Evolutionary conservation across 2,329 filamentous ascomycete genomes (phyloP).

Genomic region (Exserohilum turcica): DNA sequence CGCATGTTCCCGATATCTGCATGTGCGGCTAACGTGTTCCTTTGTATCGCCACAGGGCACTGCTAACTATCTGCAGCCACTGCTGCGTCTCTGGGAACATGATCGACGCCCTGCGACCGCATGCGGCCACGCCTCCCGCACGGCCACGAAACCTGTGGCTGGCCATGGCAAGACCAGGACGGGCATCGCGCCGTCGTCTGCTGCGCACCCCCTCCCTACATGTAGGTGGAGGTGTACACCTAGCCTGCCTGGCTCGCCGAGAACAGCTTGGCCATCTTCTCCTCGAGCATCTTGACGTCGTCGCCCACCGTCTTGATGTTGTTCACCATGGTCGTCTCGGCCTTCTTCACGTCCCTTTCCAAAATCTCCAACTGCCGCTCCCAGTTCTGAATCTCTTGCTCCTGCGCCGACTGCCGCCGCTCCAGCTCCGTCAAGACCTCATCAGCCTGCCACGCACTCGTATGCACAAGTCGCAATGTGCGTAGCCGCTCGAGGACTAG

Average conservation of each 20-base stretch:
- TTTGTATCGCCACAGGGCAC: conserved; percentile 3
- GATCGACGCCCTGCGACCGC: conserved; percentile 6
- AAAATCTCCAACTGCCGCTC: conserved; percentile 78
- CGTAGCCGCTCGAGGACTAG: conserved; percentile 83
- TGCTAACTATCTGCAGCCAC: too few species aligned
- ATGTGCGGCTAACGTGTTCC: background rate
- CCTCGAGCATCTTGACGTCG: conserved; percentile 88
- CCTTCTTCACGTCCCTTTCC: conserved; percentile 73
- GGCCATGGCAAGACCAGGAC: background rate
- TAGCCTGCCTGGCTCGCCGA: conserved; percentile 11
- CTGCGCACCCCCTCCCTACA: too few species aligned
- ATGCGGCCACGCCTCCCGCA: conserved; percentile 1
- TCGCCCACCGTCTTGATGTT: conserved; percentile 86
- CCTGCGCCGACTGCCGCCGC: conserved; percentile 79
- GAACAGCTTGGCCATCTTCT: conserved; percentile 63
- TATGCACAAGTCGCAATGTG: conserved; percentile 82
- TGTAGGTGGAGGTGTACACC: too few species aligned
- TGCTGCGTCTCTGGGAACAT: conserved; percentile 13
- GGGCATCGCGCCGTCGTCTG: too few species aligned
- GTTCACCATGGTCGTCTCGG: conserved; percentile 70
- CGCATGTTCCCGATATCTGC: background rate
- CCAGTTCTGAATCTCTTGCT: conserved; percentile 84
- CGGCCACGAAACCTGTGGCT: background rate
- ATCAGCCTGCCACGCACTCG: conserved; percentile 80
- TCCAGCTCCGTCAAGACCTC: conserved; percentile 79